phyloP scores from a whole-genome alignment of 2,329 filamentous ascomycete species.

The Verticillium tricorpus region DNA sequence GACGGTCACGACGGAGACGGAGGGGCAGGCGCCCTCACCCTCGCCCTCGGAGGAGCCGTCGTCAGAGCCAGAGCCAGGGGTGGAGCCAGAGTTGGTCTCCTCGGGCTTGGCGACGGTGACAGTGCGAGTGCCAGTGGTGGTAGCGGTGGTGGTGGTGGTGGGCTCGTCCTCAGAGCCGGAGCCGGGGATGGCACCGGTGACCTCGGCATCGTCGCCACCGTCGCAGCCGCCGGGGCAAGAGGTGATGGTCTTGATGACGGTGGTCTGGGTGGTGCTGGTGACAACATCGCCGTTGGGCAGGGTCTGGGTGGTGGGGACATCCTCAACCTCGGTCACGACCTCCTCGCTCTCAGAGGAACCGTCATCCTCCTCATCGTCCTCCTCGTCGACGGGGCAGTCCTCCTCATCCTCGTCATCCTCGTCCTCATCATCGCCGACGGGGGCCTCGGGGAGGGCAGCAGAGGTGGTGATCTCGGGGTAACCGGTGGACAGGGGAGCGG shows the following conservation, averaged over 20 bases:
- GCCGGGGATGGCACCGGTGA: slow-evolving; percentile 11
- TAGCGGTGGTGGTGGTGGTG: slow-evolving; percentile 33
- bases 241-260: slow-evolving; percentile 20
- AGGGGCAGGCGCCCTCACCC: slow-evolving; percentile 8
- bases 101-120: slow-evolving; percentile 24
- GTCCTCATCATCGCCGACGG: slow-evolving; percentile 3
- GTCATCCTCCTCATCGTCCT: slow-evolving; percentile 10
- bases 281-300: slow-evolving; percentile 36
- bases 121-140: slow-evolving; percentile 29
- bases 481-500: slow-evolving; percentile 30
- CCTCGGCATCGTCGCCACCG: slow-evolving; percentile 4
- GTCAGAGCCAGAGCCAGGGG: neutral
- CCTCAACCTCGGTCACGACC: slow-evolving; percentile 7
- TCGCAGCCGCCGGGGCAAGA: slow-evolving; percentile 9
- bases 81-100: slow-evolving; percentile 14
- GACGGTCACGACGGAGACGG: slow-evolving; percentile 17
- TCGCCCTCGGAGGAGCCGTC: slow-evolving; percentile 4
- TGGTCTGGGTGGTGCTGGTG: slow-evolving; percentile 35
- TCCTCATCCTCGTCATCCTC: neutral
- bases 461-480: slow-evolving; percentile 14
- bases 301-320: slow-evolving; percentile 17
- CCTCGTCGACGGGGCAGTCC: slow-evolving; percentile 5
- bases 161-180: slow-evolving; percentile 16
- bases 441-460: slow-evolving; percentile 12
- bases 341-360: slow-evolving; percentile 10